Conservation (phyloP, 352 stramenopile genomes). For the Globisporangium cederbergense region DNA sequence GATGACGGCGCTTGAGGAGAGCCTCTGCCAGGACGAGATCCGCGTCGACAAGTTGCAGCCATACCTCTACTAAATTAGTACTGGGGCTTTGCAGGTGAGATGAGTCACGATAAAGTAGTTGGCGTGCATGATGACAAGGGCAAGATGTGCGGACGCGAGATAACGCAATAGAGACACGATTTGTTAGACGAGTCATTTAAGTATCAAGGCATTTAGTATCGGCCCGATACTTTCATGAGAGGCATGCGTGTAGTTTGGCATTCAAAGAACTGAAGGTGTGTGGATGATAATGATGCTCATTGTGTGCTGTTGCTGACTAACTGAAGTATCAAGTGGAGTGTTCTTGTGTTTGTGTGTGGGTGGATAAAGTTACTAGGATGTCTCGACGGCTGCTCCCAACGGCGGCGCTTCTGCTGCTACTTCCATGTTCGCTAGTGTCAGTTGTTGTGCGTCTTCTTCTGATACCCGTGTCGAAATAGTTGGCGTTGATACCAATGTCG, state of each 20-base stretch:
- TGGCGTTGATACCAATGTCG: conserved; percentile 8
- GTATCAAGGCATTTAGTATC: too few relatives aligned
- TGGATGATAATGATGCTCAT: too few relatives aligned
- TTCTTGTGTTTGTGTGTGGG: not conserved
- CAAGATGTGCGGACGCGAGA: too few relatives aligned
- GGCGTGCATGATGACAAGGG: too few relatives aligned
- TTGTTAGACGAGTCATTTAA: too few relatives aligned
- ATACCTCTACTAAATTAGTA: conserved; percentile 59
- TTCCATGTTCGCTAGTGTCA: too few relatives aligned
- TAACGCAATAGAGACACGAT: too few relatives aligned
- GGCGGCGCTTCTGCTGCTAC: not conserved
- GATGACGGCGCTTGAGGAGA: conserved; percentile 76
- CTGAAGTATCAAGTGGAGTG: not conserved
- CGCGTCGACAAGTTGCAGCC: conserved; percentile 70
- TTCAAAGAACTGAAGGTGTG: too few relatives aligned
- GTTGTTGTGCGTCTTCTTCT: conserved; percentile 2
- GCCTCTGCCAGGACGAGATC: conserved; percentile 76
- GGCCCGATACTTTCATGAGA: too few relatives aligned
- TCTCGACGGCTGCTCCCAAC: conserved; percentile 4
- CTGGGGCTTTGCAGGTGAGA: not conserved
- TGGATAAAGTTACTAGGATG: not conserved
- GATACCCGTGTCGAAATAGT: not conserved
- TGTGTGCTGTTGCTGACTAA: too few relatives aligned
- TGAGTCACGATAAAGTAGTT: not conserved
- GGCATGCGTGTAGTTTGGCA: too few relatives aligned